Evolutionary conservation across 768 basidiomycete species (phyloP).

Genomic region (Lentinula detonsa): DNA sequence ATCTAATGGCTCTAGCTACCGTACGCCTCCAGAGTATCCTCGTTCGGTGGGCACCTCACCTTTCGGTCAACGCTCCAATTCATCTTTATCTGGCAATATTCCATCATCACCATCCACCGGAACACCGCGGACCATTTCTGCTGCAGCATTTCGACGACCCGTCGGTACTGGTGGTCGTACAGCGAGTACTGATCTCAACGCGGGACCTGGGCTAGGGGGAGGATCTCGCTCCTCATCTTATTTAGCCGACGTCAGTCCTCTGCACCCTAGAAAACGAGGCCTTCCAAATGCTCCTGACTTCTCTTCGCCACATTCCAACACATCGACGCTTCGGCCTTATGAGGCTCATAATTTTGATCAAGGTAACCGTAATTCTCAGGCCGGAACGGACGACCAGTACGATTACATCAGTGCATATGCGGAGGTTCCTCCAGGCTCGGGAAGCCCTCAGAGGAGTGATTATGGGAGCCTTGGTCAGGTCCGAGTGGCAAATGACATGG

Average conservation of each 20-base stretch:
- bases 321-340: neutral
- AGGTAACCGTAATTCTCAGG: neutral
- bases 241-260: neutral
- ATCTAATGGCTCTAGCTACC: neutral
- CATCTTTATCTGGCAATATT: neutral
- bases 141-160: slow-evolving; percentile 5
- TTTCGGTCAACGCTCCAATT: neutral
- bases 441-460: slow-evolving; percentile 4
- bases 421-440: neutral
- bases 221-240: neutral
- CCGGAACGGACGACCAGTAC: neutral
- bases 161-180: neutral
- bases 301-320: neutral
- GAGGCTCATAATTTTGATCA: neutral
- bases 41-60: slow-evolving; percentile 1
- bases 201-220: neutral
- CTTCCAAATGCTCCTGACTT: neutral
- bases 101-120: neutral
- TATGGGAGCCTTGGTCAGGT: slow-evolving; percentile 5
- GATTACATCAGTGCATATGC: slow-evolving; percentile 5
- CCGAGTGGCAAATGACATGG: slow-evolving; percentile 5
- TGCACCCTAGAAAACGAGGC: neutral
- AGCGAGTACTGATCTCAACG: neutral
- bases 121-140: slow-evolving; percentile 2
- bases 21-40: slow-evolving; percentile 6